phyloP scores from a whole-genome alignment of 2,329 filamentous ascomycete genomes.

The Trichoderma sp. region DNA sequence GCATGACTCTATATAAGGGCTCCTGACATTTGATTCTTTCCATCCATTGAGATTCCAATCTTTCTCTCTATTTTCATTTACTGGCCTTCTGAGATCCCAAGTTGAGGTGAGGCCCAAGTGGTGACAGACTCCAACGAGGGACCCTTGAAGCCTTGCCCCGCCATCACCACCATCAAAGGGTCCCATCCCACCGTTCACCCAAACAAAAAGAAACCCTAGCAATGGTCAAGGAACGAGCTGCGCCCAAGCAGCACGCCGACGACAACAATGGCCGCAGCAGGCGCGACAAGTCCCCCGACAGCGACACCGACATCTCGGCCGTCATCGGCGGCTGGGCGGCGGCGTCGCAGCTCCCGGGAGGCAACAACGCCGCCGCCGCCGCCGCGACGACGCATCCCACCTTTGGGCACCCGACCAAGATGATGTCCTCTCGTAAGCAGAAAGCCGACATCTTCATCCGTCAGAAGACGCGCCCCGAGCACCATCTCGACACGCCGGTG shows the following conservation, averaged over 20 bases:
- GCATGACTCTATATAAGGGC: slow-evolving; percentile 40
- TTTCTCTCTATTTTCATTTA: slow-evolving; percentile 31
- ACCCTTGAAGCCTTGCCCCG: slow-evolving; percentile 15
- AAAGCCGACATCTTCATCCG: slow-evolving; percentile 59
- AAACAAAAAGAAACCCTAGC: slow-evolving; percentile 23
- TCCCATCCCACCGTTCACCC: no score
- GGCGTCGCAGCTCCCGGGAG: slow-evolving; percentile 34
- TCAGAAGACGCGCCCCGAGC: slow-evolving; percentile 58
- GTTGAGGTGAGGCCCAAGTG: slow-evolving; percentile 11
- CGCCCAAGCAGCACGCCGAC: slow-evolving; percentile 48
- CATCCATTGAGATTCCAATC: slow-evolving; percentile 27
- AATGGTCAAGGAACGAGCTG: slow-evolving; percentile 55
- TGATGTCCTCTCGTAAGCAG: slow-evolving; percentile 56
- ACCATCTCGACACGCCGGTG: slow-evolving; percentile 55
- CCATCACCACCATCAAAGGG: slow-evolving; percentile 4
- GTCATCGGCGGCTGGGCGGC: slow-evolving; percentile 39
- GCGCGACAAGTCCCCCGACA: slow-evolving; percentile 30
- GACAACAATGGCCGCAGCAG: slow-evolving; percentile 35
- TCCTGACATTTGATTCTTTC: slow-evolving; percentile 30
- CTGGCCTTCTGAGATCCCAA: slow-evolving; percentile 7
- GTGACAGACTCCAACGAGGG: neutral
- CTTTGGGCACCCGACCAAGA: slow-evolving; percentile 47
- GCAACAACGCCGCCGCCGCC: slow-evolving; percentile 30
- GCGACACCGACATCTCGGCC: slow-evolving; percentile 41
- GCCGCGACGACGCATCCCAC: slow-evolving; percentile 35